A percentile compares a stretch with the other conserved stretches of the same genome.
Evolutionary conservation across 176 grass and related monocot genomes (phyloP).

Genomic region (Oryza australiensis): DNA sequence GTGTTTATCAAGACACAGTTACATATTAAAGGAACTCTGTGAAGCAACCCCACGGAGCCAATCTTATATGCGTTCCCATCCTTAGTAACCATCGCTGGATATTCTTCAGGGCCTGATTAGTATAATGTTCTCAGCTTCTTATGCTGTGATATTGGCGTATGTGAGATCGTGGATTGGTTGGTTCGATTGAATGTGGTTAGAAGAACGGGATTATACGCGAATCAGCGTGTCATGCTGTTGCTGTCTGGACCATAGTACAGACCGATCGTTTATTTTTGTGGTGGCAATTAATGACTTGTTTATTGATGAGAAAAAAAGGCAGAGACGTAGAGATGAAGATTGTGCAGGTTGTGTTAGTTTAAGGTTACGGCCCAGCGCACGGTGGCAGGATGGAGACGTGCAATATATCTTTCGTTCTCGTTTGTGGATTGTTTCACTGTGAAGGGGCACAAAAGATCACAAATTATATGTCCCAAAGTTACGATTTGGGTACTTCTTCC

Average conservation of each 20-base stretch:
- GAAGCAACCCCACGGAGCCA: background rate
- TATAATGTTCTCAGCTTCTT: constrained; percentile 15
- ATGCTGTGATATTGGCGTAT: constrained; percentile 16
- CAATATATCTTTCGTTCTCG: background rate
- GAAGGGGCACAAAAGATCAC: background rate
- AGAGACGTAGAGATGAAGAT: background rate
- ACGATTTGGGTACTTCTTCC: background rate
- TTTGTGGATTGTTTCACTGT: background rate
- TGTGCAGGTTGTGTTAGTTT: background rate
- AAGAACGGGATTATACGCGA: constrained; percentile 6
- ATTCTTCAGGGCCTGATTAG: constrained; percentile 1
- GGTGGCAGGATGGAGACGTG: background rate
- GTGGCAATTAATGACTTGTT: no score
- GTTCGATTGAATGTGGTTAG: background rate
- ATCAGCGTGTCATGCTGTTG: constrained; percentile 1
- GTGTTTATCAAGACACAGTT: background rate
- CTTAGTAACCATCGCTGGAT: constrained; percentile 29
- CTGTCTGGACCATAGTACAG: constrained; percentile 4
- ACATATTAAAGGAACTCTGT: constrained; percentile 22
- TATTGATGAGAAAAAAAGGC: no score
- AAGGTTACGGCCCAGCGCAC: background rate
- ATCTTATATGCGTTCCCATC: constrained; percentile 8
- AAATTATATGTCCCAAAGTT: background rate
- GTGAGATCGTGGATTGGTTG: background rate
- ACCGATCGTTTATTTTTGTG: background rate